Evolutionary conservation across 1,139 yeast genomes (phyloP), one percentile per base, ranked within the genome.

Genomic region (Geotrichum bryndzae): DNA sequence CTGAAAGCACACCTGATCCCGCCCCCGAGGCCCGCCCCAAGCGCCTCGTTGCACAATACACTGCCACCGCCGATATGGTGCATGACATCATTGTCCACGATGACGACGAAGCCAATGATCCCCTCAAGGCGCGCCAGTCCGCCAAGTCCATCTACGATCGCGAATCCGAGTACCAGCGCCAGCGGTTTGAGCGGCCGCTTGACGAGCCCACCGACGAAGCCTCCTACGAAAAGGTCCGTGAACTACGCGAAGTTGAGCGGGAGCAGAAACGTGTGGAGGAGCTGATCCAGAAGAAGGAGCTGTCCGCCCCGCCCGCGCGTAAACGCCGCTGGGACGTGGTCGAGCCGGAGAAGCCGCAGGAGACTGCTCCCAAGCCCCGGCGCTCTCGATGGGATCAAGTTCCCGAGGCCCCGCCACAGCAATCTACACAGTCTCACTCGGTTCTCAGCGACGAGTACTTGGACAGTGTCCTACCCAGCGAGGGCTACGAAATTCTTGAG

Each of bases 381-480:
- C 38, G 56, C 55, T 68, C 70, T 2, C 66, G 65, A 46, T 68
- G 70, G 73, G 70, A 67, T 55, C 57, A 41, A 11, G 22, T 58
- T 13, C 53, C 58, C 6, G 48, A 61, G 51, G 62, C 45, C 31
- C 58, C 63, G 33, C 45, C 61, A 62, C 64, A 67, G 61, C 57
- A 71, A 77, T 1, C 85, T 84, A 0, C 70, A 78, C 57, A 73
- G 77, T 61, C 82, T 46, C 41, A 64, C 62, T 38, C 83, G 4
- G 78, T 80, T 0, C 71, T 85, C 38, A 79, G 85, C 0, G 82
- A 82, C 64, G 82, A 76, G 33, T 76, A 80, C 29, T 74, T 86
- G 15, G 82, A 84, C 63, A 74, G 76, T 60, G 70, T 86, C 7
- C 73, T 87, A 46, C 91, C 90, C 0, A 65, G 73, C 1, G 73